Percentiles rank a stretch among this genome's conserved stretches.
Evolutionary conservation across 2,329 filamentous ascomycete genomes (phyloP).

Genomic region (Diplodia intermedia): DNA sequence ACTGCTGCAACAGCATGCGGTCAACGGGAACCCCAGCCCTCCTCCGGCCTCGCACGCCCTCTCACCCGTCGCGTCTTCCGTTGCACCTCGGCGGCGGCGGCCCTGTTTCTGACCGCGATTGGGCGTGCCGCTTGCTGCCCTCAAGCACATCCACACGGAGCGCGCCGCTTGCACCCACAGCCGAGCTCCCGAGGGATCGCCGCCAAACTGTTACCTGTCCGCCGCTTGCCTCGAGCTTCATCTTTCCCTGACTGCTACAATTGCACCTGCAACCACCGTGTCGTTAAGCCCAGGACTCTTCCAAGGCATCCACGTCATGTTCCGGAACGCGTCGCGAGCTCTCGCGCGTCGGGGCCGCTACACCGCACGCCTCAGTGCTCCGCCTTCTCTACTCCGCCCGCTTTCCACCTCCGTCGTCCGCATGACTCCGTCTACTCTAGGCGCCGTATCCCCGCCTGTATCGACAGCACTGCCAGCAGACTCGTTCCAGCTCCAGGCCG

Average conservation of each 20-base stretch:
- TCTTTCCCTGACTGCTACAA: neutral
- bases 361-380: conserved; percentile 37
- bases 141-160: neutral
- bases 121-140: neutral
- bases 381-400: conserved; percentile 41
- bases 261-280: neutral
- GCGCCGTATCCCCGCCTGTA: conserved; percentile 66
- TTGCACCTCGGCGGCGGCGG: neutral
- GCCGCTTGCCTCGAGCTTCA: neutral
- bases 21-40: conserved; percentile 1
- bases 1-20: conserved; percentile 5
- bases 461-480: conserved; percentile 71
- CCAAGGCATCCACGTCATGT: conserved; percentile 39
- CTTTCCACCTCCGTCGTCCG: conserved; percentile 52
- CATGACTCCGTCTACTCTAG: conserved; percentile 62
- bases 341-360: conserved; percentile 46
- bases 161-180: neutral
- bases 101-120: no score
- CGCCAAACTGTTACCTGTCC: neutral
- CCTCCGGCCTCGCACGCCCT: neutral
- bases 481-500: conserved; percentile 83
- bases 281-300: neutral
- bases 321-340: conserved; percentile 48
- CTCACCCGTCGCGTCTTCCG: conserved; percentile 1
- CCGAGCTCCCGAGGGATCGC: conserved; percentile 12